Evolutionary conservation across 2,329 filamentous ascomycete species (phyloP).

Genomic region (Fusarium heterosporum): DNA sequence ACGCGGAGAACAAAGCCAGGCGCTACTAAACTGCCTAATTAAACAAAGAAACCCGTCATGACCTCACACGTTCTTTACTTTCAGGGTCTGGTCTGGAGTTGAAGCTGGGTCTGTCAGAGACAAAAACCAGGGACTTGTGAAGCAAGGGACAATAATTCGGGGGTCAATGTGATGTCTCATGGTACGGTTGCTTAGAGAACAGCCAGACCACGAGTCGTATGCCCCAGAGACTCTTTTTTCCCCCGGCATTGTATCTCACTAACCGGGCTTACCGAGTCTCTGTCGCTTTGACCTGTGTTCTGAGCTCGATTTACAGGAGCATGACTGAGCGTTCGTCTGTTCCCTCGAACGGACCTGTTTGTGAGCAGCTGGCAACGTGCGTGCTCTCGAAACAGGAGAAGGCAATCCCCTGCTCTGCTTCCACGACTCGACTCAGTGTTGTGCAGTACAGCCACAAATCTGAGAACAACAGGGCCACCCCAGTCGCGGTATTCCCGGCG

Average conservation of each 20-base stretch:
- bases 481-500: constrained; percentile 45
- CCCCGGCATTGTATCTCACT: constrained; percentile 3
- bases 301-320: neutral
- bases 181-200: no score
- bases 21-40: no score
- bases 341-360: constrained; percentile 8
- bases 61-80: no score
- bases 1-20: no score
- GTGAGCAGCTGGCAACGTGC: constrained; percentile 18
- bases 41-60: no score
- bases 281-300: constrained; percentile 8
- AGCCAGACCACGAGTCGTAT: no score
- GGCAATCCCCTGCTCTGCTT: constrained; percentile 1
- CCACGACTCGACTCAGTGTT: neutral
- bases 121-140: no score
- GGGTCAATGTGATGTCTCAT: no score
- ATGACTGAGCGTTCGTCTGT: neutral
- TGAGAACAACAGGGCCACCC: constrained; percentile 34
- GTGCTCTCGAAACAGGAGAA: constrained; percentile 31
- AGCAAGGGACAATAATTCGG: no score
- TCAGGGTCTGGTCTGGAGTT: no score
- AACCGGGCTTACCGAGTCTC: constrained; percentile 33
- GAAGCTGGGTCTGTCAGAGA: no score
- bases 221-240: no score
- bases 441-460: neutral